phyloP scores from a whole-genome alignment of 2,329 filamentous ascomycete species.

The Chaetomiaceae sp. region DNA sequence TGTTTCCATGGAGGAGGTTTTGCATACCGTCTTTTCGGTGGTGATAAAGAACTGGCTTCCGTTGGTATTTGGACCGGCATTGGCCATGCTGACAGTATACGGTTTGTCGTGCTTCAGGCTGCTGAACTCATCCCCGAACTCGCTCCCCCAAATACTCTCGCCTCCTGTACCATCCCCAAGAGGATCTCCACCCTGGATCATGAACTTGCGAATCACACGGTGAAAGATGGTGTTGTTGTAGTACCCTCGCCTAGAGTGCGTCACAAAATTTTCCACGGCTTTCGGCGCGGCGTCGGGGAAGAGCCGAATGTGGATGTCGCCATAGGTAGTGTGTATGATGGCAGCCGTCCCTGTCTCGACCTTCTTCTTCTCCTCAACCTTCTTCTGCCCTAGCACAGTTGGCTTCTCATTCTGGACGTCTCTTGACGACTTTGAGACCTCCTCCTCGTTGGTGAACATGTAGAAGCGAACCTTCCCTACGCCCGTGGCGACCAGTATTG shows the following conservation, averaged over 20 bases:
- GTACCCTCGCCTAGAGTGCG: slow-evolving; percentile 82
- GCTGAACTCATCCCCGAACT: slow-evolving; percentile 92
- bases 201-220: slow-evolving; percentile 94
- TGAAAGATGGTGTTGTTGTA: slow-evolving; percentile 99
- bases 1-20: background rate
- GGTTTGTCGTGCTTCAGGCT: slow-evolving; percentile 89
- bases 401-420: slow-evolving; percentile 96
- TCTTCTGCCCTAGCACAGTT: slow-evolving; percentile 57
- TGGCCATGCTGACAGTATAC: slow-evolving; percentile 96
- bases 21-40: slow-evolving; percentile 85
- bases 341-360: slow-evolving; percentile 73
- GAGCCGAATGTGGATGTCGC: slow-evolving; percentile 88
- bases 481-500: slow-evolving; percentile 79
- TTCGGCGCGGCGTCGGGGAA: slow-evolving; percentile 92
- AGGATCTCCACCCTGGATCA: slow-evolving; percentile 88
- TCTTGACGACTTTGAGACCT: slow-evolving; percentile 75
- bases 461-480: slow-evolving; percentile 91
- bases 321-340: slow-evolving; percentile 85
- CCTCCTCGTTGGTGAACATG: slow-evolving; percentile 91
- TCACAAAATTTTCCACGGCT: slow-evolving; percentile 95
- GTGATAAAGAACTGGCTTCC: slow-evolving; percentile 98
- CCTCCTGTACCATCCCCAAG: slow-evolving; percentile 85
- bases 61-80: slow-evolving; percentile 92
- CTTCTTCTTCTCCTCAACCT: slow-evolving; percentile 54
- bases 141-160: slow-evolving; percentile 86